Evolutionary conservation across 306 rosid genomes (phyloP), one percentile per base, ranked within the genome.

Genomic region (Vicia sativa): DNA sequence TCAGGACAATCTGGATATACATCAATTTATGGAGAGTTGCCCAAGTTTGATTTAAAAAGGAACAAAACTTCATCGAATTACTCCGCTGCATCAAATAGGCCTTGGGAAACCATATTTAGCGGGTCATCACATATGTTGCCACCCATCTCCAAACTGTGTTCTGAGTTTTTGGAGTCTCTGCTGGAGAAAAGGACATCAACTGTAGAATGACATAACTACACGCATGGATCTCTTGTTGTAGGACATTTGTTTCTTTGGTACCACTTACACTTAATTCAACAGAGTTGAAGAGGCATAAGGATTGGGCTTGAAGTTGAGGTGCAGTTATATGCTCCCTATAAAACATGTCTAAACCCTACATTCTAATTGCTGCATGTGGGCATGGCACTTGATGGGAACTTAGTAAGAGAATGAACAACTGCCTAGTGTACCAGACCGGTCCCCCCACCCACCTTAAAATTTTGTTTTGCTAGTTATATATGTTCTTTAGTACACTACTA

Each of bases 61-160:
- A 81, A 68, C 68, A 74, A 62, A 64, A 25, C 62, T 37, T 46
- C 68, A 6, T 67, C 63, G n/a, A 57, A 74, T 70, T 77, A 84
- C 37, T 81, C 89, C 29, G 71, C 74, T 66, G 87, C 89, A 58
- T 88, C 97, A 14, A 85, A 79, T 71, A 79, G 96, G 77, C 89
- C 96, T 16, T 90, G 99, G 99, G 97, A 83, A 77, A 87, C 95
- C 77, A 79, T 88, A 65, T 90, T 90, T 69, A 78, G 81, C 67
- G 96, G 96, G 9, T 77, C 96, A 41, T 85, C 97, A 2, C 95
- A 86, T 73, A 77, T 65, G 68, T 79, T 93, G 74, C 99, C 91
- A n/a, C 89, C 96, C 56, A 88, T 93, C 44, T 86, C 85, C 65
- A 93, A 85, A 73, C 79, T 93, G 63, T 93, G 97, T 77, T 80